These are phyloP conservation scores for Trypanosoma brucei DNA, from an alignment of 208 protist genomes.

Conservation along the genomic window DNA sequence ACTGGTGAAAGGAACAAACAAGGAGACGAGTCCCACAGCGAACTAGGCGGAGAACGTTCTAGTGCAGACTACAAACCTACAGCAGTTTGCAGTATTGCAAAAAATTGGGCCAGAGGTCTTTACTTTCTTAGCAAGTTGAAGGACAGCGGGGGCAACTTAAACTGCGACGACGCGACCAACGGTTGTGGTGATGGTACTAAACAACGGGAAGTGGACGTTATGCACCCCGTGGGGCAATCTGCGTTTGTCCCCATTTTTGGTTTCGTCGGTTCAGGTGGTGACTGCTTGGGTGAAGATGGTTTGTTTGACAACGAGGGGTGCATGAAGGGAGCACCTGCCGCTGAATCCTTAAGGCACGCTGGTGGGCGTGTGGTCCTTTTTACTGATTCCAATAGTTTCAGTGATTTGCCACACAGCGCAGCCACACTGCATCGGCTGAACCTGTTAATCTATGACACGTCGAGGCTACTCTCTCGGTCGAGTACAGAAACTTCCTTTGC, in stretches of 20 bases:
- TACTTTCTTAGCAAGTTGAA: too few relatives aligned
- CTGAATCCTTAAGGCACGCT: neutral
- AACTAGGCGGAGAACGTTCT: neutral
- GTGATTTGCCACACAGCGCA: slow-evolving; percentile 5
- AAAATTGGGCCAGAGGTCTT: too few relatives aligned
- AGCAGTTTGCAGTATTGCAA: too few relatives aligned
- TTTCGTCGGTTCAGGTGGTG: slow-evolving; percentile 14
- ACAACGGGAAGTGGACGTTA: too few relatives aligned
- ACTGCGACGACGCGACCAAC: too few relatives aligned
- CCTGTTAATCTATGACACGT: slow-evolving; percentile 8
- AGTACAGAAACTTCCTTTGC: neutral
- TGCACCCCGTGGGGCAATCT: neutral
- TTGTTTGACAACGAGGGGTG: neutral
- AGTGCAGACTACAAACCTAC: too few relatives aligned
- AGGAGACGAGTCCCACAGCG: neutral
- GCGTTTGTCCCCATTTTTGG: slow-evolving; percentile 25
- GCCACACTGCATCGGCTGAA: slow-evolving; percentile 13
- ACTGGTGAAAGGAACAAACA: neutral
- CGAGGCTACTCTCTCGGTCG: neutral
- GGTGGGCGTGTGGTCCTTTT: slow-evolving; percentile 39
- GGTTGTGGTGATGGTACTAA: too few relatives aligned
- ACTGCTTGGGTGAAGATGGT: neutral
- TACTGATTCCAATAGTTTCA: slow-evolving; percentile 52
- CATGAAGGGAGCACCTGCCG: neutral
- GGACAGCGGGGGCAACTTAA: too few relatives aligned